Conservation (phyloP, 495 filamentous ascomycete species). For the Hypomontagnella submonticulosa region DNA sequence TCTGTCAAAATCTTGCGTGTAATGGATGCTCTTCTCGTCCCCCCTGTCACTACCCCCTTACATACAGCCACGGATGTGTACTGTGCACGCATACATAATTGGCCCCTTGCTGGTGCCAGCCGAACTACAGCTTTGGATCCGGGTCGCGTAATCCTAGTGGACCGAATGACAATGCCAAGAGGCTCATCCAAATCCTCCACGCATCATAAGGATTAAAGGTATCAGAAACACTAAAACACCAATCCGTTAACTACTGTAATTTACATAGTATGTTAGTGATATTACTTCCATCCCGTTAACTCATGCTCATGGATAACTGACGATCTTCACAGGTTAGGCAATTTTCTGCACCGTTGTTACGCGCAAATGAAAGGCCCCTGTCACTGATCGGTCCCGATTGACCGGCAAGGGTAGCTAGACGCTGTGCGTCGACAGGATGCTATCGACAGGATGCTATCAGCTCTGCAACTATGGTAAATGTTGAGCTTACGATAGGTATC, state of each 20-base stretch:
- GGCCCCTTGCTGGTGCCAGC: slow-evolving; percentile 1
- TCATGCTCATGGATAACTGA: neutral
- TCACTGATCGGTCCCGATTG: slow-evolving; percentile 2
- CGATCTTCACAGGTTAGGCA: slow-evolving; percentile 15
- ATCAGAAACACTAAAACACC: slow-evolving; percentile 4
- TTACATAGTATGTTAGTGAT: slow-evolving; percentile 10
- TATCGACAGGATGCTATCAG: slow-evolving; percentile 9
- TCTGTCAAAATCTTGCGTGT: slow-evolving; percentile 14
- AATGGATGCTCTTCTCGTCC: slow-evolving; percentile 8
- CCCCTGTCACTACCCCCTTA: neutral
- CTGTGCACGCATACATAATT: neutral
- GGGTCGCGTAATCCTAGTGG: slow-evolving; percentile 27
- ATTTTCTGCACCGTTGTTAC: slow-evolving; percentile 1
- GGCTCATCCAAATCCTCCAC: slow-evolving; percentile 33
- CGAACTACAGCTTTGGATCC: slow-evolving; percentile 11
- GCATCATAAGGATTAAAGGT: slow-evolving; percentile 24
- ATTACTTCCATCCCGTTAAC: slow-evolving; percentile 12
- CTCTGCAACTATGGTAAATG: neutral
- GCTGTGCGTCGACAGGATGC: slow-evolving; percentile 4
- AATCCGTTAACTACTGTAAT: slow-evolving; percentile 4
- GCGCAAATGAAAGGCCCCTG: slow-evolving; percentile 2
- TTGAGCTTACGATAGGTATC: slow-evolving; percentile 1
- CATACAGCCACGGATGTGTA: too few relatives aligned
- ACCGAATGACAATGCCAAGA: slow-evolving; percentile 14
- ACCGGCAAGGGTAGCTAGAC: slow-evolving; percentile 7